These are phyloP conservation scores for Clavariopsis aquatica DNA, from an alignment of 495 filamentous ascomycete species.

Conservation along the genomic window DNA sequence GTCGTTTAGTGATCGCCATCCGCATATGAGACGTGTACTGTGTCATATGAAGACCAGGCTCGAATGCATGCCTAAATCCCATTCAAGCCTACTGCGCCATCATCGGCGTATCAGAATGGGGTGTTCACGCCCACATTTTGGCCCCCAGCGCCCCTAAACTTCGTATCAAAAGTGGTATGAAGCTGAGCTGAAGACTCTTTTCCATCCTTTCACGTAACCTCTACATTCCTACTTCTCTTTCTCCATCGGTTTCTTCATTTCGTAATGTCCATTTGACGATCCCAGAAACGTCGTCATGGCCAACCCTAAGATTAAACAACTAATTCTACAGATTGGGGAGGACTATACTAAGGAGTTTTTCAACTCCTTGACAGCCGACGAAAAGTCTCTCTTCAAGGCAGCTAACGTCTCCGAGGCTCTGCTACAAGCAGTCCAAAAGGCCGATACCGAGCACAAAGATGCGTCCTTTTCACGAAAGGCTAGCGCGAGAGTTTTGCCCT, in stretches of 20 bases:
- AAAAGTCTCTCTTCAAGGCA: background rate
- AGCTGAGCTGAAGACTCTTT: background rate
- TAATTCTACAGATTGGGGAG: background rate
- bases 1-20: too few relatives aligned
- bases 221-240: background rate
- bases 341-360: background rate
- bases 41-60: background rate
- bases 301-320: background rate
- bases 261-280: background rate
- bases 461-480: background rate
- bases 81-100: background rate
- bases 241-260: background rate
- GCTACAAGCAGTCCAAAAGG: background rate
- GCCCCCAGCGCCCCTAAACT: background rate
- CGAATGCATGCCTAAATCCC: background rate
- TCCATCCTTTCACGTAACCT: background rate
- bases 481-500: background rate
- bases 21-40: too few relatives aligned
- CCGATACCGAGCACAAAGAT: background rate
- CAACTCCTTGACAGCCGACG: background rate
- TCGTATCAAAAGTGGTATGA: background rate
- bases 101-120: background rate
- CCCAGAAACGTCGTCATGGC: background rate
- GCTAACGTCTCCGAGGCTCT: background rate
- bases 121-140: background rate